phyloP scores from a whole-genome alignment of 805 yeast species.

The Schwanniomyces pseudopolymorphus region DNA sequence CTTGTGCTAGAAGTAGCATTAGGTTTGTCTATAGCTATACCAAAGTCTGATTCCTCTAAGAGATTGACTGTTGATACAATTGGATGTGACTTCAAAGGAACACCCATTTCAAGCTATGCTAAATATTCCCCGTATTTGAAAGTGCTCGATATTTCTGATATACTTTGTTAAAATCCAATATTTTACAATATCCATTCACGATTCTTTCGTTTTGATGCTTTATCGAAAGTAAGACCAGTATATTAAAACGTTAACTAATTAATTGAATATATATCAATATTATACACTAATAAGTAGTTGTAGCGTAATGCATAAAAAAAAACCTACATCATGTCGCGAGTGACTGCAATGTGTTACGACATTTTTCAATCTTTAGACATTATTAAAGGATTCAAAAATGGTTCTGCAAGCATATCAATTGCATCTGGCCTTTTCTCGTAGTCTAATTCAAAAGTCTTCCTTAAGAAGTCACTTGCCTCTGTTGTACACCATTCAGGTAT shows the following conservation, averaged over 20 bases:
- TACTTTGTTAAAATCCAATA: background rate
- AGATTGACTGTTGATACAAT: constrained; percentile 36
- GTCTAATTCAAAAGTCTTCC: constrained; percentile 70
- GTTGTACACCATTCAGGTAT: constrained; percentile 72
- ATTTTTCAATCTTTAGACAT: constrained; percentile 33
- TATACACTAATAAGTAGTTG: background rate
- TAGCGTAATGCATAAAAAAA: constrained; percentile 1
- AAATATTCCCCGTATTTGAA: background rate
- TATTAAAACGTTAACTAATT: background rate
- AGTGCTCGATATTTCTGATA: background rate
- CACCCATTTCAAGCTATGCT: constrained; percentile 26
- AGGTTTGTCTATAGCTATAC: background rate
- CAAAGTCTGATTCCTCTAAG: constrained; percentile 16
- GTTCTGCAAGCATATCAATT: constrained; percentile 60
- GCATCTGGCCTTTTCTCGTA: constrained; percentile 75
- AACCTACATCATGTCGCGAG: constrained; percentile 3
- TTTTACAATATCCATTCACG: background rate
- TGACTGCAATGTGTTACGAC: constrained; percentile 7
- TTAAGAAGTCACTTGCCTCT: constrained; percentile 66
- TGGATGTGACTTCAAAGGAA: constrained; percentile 40
- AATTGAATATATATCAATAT: background rate
- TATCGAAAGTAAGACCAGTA: background rate
- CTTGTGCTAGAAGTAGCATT: background rate
- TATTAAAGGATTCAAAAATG: constrained; percentile 54
- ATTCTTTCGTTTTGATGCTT: background rate